Conservation (phyloP, 495 filamentous ascomycete genomes). For the Rostrohypoxylon terebratum region DNA sequence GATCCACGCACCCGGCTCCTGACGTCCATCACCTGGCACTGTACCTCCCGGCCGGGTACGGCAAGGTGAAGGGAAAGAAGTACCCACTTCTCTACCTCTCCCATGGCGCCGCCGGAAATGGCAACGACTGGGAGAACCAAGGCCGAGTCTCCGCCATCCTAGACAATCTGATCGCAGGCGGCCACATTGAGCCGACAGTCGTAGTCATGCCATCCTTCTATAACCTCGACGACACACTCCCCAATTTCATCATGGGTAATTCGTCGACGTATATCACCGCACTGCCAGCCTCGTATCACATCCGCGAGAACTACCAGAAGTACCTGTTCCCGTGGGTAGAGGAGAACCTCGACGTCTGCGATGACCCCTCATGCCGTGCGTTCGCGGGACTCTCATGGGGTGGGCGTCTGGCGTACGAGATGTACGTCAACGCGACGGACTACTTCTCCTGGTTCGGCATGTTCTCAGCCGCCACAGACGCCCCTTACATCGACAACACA, state of each 20-base stretch:
- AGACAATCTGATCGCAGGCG: constrained; percentile 51
- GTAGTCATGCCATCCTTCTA: constrained; percentile 53
- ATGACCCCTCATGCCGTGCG: constrained; percentile 45
- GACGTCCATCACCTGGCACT: constrained; percentile 49
- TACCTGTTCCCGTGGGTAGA: constrained; percentile 51
- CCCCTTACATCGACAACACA: constrained; percentile 39
- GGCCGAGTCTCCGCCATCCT: constrained; percentile 50
- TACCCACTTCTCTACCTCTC: constrained; percentile 53
- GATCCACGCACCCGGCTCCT: constrained; percentile 49
- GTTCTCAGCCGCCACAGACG: constrained; percentile 48
- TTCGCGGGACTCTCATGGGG: constrained; percentile 51
- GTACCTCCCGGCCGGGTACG: constrained; percentile 52
- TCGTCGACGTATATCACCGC: constrained; percentile 24
- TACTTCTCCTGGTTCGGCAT: constrained; percentile 50
- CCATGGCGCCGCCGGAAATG: constrained; percentile 45
- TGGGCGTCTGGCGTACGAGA: constrained; percentile 51
- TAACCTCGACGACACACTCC: constrained; percentile 46
- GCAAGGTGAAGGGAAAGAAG: constrained; percentile 33
- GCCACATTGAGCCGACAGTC: constrained; percentile 51
- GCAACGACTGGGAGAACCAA: constrained; percentile 51
- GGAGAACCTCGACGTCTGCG: constrained; percentile 39
- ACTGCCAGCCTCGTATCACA: constrained; percentile 30
- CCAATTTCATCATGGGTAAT: constrained; percentile 48
- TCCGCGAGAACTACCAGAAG: constrained; percentile 49
- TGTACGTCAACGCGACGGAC: constrained; percentile 52